Evolutionary conservation across 352 stramenopile species (phyloP).

Genomic region (Phytophthora rubi): DNA sequence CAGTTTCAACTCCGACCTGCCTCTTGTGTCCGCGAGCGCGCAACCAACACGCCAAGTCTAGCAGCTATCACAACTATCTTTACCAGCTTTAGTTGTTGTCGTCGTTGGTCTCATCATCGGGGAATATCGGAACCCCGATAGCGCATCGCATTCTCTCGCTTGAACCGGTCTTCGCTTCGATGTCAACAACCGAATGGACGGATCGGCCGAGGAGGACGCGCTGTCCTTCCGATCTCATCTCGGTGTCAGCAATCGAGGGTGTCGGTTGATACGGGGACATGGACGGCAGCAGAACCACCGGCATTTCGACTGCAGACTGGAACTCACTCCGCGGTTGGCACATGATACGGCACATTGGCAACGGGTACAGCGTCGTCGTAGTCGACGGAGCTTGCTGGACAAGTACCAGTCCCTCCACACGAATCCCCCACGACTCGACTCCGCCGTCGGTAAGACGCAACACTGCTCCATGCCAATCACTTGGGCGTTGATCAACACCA

Average conservation of each 20-base stretch:
- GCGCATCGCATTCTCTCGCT: constrained; percentile 10
- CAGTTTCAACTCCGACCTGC: constrained; percentile 28
- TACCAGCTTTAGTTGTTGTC: constrained; percentile 9
- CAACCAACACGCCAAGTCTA: background rate
- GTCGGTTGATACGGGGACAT: constrained; percentile 29
- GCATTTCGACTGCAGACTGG: background rate
- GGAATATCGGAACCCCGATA: constrained; percentile 24
- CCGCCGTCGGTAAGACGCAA: constrained; percentile 20
- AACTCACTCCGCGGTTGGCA: constrained; percentile 21
- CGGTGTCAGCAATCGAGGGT: background rate
- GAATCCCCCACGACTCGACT: constrained; percentile 34
- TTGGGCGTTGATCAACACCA: background rate
- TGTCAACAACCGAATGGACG: constrained; percentile 25
- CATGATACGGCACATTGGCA: constrained; percentile 47
- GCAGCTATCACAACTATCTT: constrained; percentile 9
- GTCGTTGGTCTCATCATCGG: constrained; percentile 22
- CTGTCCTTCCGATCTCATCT: background rate
- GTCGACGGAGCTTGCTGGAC: constrained; percentile 21
- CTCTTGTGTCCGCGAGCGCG: background rate
- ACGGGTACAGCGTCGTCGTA: constrained; percentile 31
- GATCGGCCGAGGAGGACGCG: constrained; percentile 20
- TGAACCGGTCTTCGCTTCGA: background rate
- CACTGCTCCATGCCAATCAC: constrained; percentile 27
- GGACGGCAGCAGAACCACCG: constrained; percentile 35
- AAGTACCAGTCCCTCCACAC: constrained; percentile 46